Evolutionary conservation across 2,329 filamentous ascomycete species (phyloP).

Genomic region (Tolypocladium pustulatum): DNA sequence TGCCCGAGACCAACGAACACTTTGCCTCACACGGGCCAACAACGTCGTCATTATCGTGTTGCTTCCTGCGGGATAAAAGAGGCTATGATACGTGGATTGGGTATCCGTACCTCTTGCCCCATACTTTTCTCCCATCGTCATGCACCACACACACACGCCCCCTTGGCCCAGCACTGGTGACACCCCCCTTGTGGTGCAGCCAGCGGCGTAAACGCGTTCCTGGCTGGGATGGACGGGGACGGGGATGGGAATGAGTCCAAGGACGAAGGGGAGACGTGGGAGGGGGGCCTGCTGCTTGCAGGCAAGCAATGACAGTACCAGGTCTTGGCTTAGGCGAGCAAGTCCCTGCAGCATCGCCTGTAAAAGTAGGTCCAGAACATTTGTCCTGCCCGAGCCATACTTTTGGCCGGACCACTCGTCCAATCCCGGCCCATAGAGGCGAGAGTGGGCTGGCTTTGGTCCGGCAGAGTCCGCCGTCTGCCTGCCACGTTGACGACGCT

Average conservation of each 20-base stretch:
- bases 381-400: neutral
- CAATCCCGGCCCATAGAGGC: neutral
- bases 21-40: constrained; percentile 16
- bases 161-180: constrained; percentile 5
- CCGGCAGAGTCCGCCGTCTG: constrained; percentile 9
- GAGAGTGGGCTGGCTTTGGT: constrained; percentile 2
- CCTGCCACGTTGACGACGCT: constrained; percentile 23
- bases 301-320: neutral
- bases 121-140: constrained; percentile 16
- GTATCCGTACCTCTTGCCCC: constrained; percentile 27
- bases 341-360: neutral
- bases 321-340: neutral
- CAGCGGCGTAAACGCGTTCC: constrained; percentile 13
- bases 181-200: constrained; percentile 13
- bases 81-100: constrained; percentile 26
- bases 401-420: neutral
- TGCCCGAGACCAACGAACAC: constrained; percentile 18
- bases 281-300: neutral
- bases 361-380: neutral
- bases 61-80: constrained; percentile 25
- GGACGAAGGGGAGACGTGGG: constrained; percentile 4
- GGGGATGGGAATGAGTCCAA: neutral
- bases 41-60: constrained; percentile 15
- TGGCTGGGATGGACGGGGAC: constrained; percentile 5
- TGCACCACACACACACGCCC: constrained; percentile 18